Evolutionary conservation across 306 rosid genomes (phyloP).

Genomic region (Geum urbanum): DNA sequence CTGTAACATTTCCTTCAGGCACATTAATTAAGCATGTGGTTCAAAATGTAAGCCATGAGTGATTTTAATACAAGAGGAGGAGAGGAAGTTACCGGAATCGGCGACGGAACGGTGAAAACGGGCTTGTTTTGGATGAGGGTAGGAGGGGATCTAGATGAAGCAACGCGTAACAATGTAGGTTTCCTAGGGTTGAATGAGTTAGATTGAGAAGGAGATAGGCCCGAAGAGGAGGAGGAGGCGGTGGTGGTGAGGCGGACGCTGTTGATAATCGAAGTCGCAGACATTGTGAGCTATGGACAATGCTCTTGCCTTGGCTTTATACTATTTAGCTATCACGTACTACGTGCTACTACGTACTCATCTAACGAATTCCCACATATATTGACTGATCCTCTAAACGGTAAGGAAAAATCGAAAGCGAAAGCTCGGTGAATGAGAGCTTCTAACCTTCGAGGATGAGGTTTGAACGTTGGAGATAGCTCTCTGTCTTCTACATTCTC

Average conservation of each 20-base stretch:
- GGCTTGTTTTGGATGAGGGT: constrained; percentile 76
- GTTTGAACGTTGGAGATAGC: constrained; percentile 58
- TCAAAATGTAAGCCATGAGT: neutral
- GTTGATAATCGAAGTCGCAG: constrained; percentile 63
- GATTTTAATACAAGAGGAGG: neutral
- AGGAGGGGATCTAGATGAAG: constrained; percentile 45
- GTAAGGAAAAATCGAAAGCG: constrained; percentile 53
- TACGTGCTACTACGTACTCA: neutral
- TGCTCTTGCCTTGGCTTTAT: constrained; percentile 28
- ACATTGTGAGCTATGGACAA: constrained; percentile 50
- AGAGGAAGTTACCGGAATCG: constrained; percentile 52
- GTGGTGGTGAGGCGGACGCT: constrained; percentile 43
- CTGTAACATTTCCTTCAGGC: neutral
- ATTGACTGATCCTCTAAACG: neutral
- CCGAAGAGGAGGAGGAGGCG: constrained; percentile 27
- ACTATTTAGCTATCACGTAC: neutral
- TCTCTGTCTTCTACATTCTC: neutral
- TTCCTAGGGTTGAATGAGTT: constrained; percentile 22
- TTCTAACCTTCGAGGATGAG: constrained; percentile 75
- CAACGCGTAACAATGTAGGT: constrained; percentile 42
- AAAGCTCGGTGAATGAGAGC: constrained; percentile 57
- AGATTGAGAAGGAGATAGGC: constrained; percentile 19
- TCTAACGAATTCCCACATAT: constrained; percentile 4
- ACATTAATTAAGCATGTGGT: neutral
- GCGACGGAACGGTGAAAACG: constrained; percentile 73